phyloP scores from a whole-genome alignment of 257 asterid species.

The Solanum sitiens region DNA sequence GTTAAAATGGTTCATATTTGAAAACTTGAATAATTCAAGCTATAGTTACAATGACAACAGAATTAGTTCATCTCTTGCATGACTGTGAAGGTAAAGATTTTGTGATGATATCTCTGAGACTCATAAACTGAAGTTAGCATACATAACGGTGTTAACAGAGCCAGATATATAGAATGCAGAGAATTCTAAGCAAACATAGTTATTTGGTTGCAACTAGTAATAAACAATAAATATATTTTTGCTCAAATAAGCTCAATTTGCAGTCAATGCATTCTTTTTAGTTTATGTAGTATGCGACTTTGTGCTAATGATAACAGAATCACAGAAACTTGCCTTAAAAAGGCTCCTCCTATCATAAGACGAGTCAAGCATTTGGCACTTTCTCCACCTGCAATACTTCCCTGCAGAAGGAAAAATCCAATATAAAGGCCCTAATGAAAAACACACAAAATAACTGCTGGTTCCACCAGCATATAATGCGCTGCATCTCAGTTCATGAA shows the following conservation, averaged over 20 bases:
- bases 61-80: not conserved
- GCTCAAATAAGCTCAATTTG: not conserved
- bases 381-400: slow-evolving; percentile 84
- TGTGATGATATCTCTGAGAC: not conserved
- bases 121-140: not conserved
- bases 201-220: not conserved
- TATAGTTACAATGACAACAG: not conserved
- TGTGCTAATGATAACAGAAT: not conserved
- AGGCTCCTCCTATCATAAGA: slow-evolving; percentile 73
- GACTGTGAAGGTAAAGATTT: not conserved
- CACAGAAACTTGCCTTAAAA: slow-evolving; percentile 54
- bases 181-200: not conserved
- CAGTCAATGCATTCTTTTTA: not conserved
- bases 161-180: not conserved
- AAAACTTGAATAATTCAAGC: not conserved
- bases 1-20: not conserved
- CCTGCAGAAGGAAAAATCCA: slow-evolving; percentile 26
- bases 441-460: not conserved
- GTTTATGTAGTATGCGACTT: not conserved
- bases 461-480: not conserved
- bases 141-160: not conserved
- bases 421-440: not conserved
- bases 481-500: not conserved
- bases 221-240: not conserved
- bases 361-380: slow-evolving; percentile 56